Evolutionary conservation across 129 eudicot genomes (phyloP), one percentile per base, ranked within the genome.

Genomic region (Centaurea solstitialis): DNA sequence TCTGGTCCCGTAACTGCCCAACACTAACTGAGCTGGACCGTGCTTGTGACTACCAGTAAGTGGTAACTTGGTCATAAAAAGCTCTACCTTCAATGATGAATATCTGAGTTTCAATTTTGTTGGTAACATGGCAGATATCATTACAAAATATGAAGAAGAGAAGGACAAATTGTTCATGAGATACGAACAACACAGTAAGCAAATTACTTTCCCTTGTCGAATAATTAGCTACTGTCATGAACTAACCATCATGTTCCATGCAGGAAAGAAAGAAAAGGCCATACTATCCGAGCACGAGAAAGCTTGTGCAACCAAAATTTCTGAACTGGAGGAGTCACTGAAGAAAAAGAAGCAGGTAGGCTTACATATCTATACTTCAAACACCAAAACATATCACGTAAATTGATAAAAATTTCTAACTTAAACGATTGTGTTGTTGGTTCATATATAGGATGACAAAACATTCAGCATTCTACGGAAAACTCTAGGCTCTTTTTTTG

Each of bases 271-370:
- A 84, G 99, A 95, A 86, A 95, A 89, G 89, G 79, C 47, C 67
- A 72, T 89, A 92, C 65, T 95, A 47, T 82, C 87, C 9, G 97
- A 93, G 79, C 90, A 86, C 4, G 98, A 95, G 89, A 93, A 95
- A 83, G 90, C 86, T 20, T 88, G 86, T 69, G 77, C 92, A 45
- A 80, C 84, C 30, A 93, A 87, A 84, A 88, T 95, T 68, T 82
- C 94, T 80, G 91, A 94, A 64, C 85, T 94, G 73, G 98, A 94
- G 79, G 96, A 89, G 77, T 90, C 96, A 22, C 83, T 94, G 81
- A 92, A 92, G 90, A 94, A 90, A 89, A 94, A 94, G 90, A 94
- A 94, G 75, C 92, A 90, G 96, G 98, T 94, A 90, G 96, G 98
- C n/a, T 94, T 53, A 76, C 23, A 21, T 35, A 74, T 3, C 41